Percentiles rank a stretch among this genome's conserved stretches.
These are phyloP conservation scores for Cyanidiococcus yangmingshanensis DNA, from an alignment of 23 red algal species.

Conservation along the genomic window DNA sequence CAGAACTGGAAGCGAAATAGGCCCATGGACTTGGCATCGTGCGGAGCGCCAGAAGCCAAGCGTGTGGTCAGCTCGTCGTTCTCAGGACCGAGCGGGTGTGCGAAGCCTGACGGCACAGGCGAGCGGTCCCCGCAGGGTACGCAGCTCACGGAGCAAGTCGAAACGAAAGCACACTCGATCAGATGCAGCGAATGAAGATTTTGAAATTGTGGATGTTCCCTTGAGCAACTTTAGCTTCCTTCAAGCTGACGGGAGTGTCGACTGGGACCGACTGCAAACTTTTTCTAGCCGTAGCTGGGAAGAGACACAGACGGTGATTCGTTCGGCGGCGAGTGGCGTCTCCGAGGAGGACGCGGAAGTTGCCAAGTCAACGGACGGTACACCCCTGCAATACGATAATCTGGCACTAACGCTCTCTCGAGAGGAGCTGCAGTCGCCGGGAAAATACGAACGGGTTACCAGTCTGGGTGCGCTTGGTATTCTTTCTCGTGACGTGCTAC, in stretches of 20 bases:
- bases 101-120: not conserved
- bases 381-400: not conserved
- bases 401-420: not conserved
- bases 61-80: not conserved
- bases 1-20: not conserved
- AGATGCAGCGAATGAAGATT: not conserved
- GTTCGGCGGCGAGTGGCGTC: no score
- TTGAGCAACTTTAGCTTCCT: not conserved
- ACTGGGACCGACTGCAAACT: not conserved
- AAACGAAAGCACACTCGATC: not conserved
- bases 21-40: not conserved
- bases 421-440: not conserved
- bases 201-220: not conserved
- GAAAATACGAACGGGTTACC: not conserved
- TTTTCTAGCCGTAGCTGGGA: not conserved
- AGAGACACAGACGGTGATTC: not conserved
- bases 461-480: conserved; percentile 10
- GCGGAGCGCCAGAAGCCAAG: not conserved
- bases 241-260: not conserved
- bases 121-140: not conserved
- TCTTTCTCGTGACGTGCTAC: not conserved
- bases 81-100: not conserved
- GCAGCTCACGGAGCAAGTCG: not conserved
- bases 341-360: not conserved
- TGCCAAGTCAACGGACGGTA: not conserved